phyloP scores from a whole-genome alignment of 176 grass and related monocot genomes.

The Thinopyrum elongatum region DNA sequence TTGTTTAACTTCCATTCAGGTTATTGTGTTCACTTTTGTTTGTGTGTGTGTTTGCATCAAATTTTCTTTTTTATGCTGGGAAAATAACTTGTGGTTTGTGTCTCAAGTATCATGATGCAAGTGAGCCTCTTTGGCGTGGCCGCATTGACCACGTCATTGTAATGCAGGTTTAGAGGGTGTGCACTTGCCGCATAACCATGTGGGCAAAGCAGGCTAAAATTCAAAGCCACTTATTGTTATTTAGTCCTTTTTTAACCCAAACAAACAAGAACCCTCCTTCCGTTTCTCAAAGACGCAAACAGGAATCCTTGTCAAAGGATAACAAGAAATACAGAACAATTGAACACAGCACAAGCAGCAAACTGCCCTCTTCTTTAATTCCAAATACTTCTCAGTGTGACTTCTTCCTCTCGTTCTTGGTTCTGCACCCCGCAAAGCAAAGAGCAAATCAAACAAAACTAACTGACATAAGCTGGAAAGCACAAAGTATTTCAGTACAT shows the following conservation, averaged over 20 bases:
- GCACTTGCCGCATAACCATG: neutral
- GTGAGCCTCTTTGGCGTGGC: neutral
- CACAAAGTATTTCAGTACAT: neutral
- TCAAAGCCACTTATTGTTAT: neutral
- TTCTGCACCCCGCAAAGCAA: neutral
- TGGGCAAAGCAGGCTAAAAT: neutral
- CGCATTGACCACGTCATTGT: neutral
- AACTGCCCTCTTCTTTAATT: neutral
- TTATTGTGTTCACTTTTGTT: slow-evolving; percentile 34
- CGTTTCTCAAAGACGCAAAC: neutral
- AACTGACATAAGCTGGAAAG: neutral
- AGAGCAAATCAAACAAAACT: neutral
- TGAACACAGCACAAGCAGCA: neutral
- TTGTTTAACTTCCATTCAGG: slow-evolving; percentile 99
- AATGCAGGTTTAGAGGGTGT: neutral
- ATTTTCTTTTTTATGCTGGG: neutral
- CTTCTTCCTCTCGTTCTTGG: neutral
- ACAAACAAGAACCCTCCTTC: neutral
- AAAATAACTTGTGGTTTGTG: neutral
- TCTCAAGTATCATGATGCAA: neutral
- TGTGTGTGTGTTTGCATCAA: neutral
- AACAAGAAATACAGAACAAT: neutral
- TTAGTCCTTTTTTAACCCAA: neutral
- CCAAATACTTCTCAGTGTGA: neutral
- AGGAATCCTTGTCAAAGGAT: neutral